These are phyloP conservation scores for Gamsiella multidivaricata DNA, from an alignment of 192 early-diverging fungal genomes.

Conservation along the genomic window DNA sequence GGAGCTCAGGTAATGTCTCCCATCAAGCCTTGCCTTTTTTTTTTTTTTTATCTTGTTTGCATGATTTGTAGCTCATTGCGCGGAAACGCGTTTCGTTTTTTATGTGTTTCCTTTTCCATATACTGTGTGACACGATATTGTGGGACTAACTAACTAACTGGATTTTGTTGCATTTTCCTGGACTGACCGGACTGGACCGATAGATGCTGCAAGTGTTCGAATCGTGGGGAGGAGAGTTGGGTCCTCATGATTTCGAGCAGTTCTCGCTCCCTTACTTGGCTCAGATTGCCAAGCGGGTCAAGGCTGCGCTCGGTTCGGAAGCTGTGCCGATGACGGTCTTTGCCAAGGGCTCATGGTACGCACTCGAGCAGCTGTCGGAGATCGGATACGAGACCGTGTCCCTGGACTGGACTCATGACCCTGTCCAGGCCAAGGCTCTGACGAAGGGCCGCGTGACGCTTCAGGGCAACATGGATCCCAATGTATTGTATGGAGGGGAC, in stretches of 20 bases:
- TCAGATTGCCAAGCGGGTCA: conserved; percentile 84
- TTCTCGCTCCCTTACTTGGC: conserved; percentile 92
- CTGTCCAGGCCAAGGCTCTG: conserved; percentile 64
- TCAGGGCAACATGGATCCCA: conserved; percentile 98
- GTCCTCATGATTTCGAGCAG: conserved; percentile 79
- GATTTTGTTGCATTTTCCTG: no score
- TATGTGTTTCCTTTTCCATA: background rate
- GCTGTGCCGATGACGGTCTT: conserved; percentile 92
- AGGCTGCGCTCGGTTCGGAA: conserved; percentile 57
- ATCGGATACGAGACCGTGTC: conserved; percentile 89
- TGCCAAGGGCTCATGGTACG: conserved; percentile 92
- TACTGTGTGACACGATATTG: background rate
- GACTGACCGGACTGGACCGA: no score
- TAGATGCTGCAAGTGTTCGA: conserved; percentile 98
- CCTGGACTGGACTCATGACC: conserved; percentile 91
- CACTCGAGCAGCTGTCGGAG: conserved; percentile 73
- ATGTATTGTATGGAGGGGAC: conserved; percentile 77
- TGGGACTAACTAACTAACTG: no score
- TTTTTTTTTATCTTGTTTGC: background rate
- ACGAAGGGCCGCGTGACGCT: conserved; percentile 71
- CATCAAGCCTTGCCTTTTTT: background rate
- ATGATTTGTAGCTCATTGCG: background rate
- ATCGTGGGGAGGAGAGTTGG: conserved; percentile 94
- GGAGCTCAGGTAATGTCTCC: conserved; percentile 83
- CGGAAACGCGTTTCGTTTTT: conserved; percentile 2